Conservation (phyloP, 164 flowering plant genomes). For the Saururus chinensis region DNA sequence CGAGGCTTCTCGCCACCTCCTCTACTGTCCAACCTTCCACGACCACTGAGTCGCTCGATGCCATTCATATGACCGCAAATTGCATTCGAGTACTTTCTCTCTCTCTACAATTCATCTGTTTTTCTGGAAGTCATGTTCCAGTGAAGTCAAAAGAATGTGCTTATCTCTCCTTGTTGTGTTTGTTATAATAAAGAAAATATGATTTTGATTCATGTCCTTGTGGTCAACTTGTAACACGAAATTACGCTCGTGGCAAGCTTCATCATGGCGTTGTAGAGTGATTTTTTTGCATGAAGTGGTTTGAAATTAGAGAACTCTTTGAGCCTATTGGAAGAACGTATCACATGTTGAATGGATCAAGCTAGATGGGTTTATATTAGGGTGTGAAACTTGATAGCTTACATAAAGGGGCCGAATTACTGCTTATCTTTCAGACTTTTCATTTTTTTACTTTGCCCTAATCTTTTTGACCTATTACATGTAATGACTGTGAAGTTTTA, state of each 20-base stretch:
- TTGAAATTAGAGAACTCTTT: too few species aligned
- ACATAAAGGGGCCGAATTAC: background rate
- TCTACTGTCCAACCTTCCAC: background rate
- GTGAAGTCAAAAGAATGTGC: too few species aligned
- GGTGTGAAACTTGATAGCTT: background rate
- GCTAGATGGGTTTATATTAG: background rate
- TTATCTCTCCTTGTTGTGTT: too few species aligned
- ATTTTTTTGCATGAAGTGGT: too few species aligned
- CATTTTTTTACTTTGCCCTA: background rate
- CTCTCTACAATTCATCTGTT: background rate
- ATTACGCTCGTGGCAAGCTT: too few species aligned
- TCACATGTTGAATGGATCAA: background rate
- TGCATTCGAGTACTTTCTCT: conserved; percentile 4
- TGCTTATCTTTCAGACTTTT: background rate
- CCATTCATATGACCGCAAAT: conserved; percentile 3
- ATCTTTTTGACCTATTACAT: too few species aligned
- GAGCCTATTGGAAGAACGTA: background rate
- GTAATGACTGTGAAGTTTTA: too few species aligned
- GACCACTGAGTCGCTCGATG: background rate
- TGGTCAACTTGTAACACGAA: too few species aligned
- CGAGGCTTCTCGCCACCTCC: conserved; percentile 3
- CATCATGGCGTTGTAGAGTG: too few species aligned
- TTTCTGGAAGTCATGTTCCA: too few species aligned
- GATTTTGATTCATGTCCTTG: too few species aligned
- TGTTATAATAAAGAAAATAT: too few species aligned